These are phyloP conservation scores for Neoascochyta sp. DNA, from an alignment of 2,329 filamentous ascomycete species.

Conservation along the genomic window DNA sequence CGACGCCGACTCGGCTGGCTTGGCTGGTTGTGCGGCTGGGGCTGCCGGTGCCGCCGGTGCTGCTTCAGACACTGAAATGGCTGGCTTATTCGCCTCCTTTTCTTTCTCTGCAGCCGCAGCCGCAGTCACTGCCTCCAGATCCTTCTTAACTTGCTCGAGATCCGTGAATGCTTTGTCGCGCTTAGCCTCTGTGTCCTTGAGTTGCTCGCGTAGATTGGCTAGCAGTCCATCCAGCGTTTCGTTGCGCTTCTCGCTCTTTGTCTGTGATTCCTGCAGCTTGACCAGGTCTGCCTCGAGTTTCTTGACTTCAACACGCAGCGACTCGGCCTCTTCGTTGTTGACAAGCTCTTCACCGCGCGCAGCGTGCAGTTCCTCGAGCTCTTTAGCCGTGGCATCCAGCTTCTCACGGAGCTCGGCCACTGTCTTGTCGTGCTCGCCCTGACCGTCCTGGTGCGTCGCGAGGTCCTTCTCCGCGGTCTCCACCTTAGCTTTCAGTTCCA, in stretches of 20 bases:
- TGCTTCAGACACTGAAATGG: too few species aligned
- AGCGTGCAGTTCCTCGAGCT: conserved; percentile 47
- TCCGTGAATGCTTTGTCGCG: conserved; percentile 46
- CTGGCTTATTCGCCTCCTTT: conserved; percentile 12
- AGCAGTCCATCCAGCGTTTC: conserved; percentile 55
- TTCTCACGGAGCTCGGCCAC: conserved; percentile 32
- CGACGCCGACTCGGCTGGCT: conserved; percentile 34
- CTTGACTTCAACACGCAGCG: conserved; percentile 26
- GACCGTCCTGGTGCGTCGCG: conserved; percentile 39
- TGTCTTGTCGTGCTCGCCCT: conserved; percentile 44
- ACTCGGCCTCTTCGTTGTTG: conserved; percentile 25
- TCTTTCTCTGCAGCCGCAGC: conserved; percentile 10
- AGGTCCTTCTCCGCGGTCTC: conserved; percentile 46
- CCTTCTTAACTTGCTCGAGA: conserved; percentile 33
- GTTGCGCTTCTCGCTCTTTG: conserved; percentile 50
- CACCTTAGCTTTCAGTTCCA: conserved; percentile 28
- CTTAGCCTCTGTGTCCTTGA: conserved; percentile 52
- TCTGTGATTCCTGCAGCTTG: conserved; percentile 26
- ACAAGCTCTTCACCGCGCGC: conserved; percentile 30
- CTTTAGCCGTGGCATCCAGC: conserved; percentile 40
- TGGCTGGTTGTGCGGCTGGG: conserved; percentile 12
- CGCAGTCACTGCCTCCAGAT: conserved; percentile 16
- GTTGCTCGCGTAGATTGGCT: conserved; percentile 51
- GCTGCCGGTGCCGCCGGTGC: conserved; percentile 15
- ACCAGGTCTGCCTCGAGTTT: conserved; percentile 32